Percentiles rank a stretch among this genome's conserved stretches.
Evolutionary conservation across 352 stramenopile species (phyloP).

Genomic region (Globisporangium okanoganense): DNA sequence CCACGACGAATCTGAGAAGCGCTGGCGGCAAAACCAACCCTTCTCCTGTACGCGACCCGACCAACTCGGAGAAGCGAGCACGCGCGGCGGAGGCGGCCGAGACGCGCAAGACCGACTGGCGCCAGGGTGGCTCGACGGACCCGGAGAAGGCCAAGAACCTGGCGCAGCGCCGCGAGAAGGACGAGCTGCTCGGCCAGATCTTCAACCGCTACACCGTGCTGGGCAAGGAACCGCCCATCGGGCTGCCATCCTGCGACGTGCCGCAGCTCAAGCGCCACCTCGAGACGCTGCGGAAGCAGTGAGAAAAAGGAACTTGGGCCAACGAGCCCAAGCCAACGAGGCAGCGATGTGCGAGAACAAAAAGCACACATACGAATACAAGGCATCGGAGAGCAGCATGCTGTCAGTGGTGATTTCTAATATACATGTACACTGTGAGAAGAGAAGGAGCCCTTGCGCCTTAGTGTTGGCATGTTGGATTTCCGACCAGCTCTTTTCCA

Average conservation of each 20-base stretch:
- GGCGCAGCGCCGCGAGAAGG: constrained; percentile 69
- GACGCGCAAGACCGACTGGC: constrained; percentile 61
- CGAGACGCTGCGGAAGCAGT: constrained; percentile 42
- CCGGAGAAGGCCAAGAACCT: constrained; percentile 63
- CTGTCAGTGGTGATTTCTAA: too few relatives aligned
- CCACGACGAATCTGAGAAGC: constrained; percentile 7
- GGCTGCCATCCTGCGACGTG: constrained; percentile 71
- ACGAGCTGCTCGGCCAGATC: constrained; percentile 81
- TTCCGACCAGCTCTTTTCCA: too few relatives aligned
- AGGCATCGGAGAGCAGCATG: too few relatives aligned
- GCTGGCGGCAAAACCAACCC: constrained; percentile 3
- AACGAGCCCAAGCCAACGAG: neutral
- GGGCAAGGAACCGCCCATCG: constrained; percentile 76
- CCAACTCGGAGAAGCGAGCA: constrained; percentile 60
- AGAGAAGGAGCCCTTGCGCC: too few relatives aligned
- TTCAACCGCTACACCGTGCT: constrained; percentile 74
- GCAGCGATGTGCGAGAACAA: neutral
- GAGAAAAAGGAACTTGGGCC: neutral
- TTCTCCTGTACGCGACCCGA: constrained; percentile 28
- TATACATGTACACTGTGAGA: too few relatives aligned
- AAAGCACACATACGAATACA: too few relatives aligned
- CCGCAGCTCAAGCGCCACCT: constrained; percentile 77
- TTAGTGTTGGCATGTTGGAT: too few relatives aligned
- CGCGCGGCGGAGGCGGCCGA: constrained; percentile 65
- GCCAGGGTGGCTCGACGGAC: constrained; percentile 63